Evolutionary conservation across 108 stramenopile species (phyloP), one percentile per base, ranked within the genome.

Genomic region (Nitzschia putrida): DNA sequence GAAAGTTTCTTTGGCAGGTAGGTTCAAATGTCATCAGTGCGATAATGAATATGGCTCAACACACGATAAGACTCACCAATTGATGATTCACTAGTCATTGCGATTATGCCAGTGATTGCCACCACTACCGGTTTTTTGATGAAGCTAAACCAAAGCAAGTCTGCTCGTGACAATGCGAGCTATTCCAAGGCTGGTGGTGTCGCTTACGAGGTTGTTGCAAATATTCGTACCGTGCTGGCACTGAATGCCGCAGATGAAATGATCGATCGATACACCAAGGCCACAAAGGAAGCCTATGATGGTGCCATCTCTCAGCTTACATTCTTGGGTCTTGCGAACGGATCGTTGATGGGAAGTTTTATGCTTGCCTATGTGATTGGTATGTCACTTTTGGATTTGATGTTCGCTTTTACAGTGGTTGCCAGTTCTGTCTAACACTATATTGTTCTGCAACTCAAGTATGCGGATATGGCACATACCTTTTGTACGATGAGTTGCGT

Each of bases 221-320:
- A 67, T 41, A 81, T 83, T 64, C 77, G 80, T 14, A 87, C 86
- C 14, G 60, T 87, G 39, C 52, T 81, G 20, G 57, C 79, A 4
- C 74, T 87, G 65, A 85, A 85, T 57, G 80, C 81, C 7, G 83
- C 72, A n/a, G 39, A 64, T 45, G 63, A 40, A 26, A 67, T 84
- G 57, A 72, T 84, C 55, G 52, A 69, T 0, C 57, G 76, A 44
- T 85, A 66, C 68, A 42, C 52, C 18, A 22, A 23, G 21, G 80
- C 84, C 12, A 85, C 84, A 3, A 14, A 68, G 44, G 59, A 74
- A 58, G 74, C 81, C 7, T 76, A 61, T n/a, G 49, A 72, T 18
- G 74, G 57, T 10, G 70, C 80, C n/a, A 44, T 57, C 9, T 24
- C 45, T 8, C 64, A 67, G 34, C 24, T 61, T 16, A 25, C 37